phyloP scores from a whole-genome alignment of 2,329 filamentous ascomycete species.

The Aspergillus melleus region DNA sequence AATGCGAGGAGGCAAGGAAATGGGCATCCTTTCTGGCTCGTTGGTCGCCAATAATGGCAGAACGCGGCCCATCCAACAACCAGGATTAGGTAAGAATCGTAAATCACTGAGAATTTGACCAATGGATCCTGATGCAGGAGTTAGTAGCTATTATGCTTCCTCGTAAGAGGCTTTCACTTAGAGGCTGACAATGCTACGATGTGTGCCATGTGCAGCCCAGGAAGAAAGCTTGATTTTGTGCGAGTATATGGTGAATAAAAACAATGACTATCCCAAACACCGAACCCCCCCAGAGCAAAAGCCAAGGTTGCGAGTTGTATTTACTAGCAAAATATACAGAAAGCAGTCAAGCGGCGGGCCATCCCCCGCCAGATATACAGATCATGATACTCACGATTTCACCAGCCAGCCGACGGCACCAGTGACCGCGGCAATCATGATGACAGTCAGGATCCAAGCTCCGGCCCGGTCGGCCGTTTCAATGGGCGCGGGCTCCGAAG shows the following conservation, averaged over 20 bases:
- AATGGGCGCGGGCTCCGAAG: slow-evolving; percentile 1
- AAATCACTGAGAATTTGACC: too few species aligned
- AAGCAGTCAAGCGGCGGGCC: neutral
- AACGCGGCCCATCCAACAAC: too few species aligned
- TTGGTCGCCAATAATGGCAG: too few species aligned
- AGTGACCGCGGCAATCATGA: neutral
- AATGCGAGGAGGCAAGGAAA: too few species aligned
- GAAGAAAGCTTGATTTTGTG: too few species aligned
- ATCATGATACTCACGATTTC: neutral
- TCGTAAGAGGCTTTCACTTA: too few species aligned
- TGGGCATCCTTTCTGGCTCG: too few species aligned
- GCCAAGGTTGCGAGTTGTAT: neutral
- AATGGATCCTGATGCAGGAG: too few species aligned
- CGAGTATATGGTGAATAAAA: neutral
- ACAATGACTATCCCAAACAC: neutral
- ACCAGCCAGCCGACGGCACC: slow-evolving; percentile 9
- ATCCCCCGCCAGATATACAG: neutral
- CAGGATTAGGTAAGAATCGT: too few species aligned
- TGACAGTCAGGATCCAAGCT: slow-evolving; percentile 7
- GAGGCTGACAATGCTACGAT: too few species aligned
- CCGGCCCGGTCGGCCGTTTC: slow-evolving; percentile 7
- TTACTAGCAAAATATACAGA: neutral
- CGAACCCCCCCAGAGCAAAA: neutral
- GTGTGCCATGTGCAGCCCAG: too few species aligned
- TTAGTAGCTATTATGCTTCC: too few species aligned